A percentile compares a stretch with the other conserved stretches of the same genome.
Conservation (phyloP, 2,329 filamentous ascomycete genomes). For the Aspergillus alliaceus region DNA sequence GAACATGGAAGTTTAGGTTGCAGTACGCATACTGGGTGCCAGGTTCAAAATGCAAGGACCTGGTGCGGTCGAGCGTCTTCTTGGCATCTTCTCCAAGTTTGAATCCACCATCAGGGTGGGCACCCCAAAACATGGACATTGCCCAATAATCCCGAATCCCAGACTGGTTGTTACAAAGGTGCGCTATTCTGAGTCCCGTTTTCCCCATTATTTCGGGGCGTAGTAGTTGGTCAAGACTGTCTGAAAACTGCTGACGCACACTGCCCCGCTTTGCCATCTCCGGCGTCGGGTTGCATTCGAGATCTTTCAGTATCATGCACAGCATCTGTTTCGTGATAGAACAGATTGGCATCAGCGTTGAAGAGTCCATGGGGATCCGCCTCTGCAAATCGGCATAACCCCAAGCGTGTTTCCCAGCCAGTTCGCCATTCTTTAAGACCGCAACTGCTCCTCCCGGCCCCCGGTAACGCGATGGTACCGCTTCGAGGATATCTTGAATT, state of each 20-base stretch:
- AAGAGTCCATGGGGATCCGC: conserved; percentile 35
- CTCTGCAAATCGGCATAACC: conserved; percentile 46
- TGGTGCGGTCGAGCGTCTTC: conserved; percentile 31
- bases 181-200: conserved; percentile 35
- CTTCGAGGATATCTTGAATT: conserved; percentile 17
- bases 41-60: conserved; percentile 44
- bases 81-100: conserved; percentile 32
- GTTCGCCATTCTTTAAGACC: conserved; percentile 44
- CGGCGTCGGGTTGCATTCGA: conserved; percentile 35
- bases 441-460: conserved; percentile 47
- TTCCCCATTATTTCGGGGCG: conserved; percentile 22
- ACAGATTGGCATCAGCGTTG: conserved; percentile 46
- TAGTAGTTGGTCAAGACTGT: conserved; percentile 26
- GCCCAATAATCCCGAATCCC: conserved; percentile 51
- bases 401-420: conserved; percentile 42
- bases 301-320: conserved; percentile 37
- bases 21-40: conserved; percentile 47
- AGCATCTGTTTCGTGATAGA: conserved; percentile 51
- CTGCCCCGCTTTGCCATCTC: conserved; percentile 28
- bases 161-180: conserved; percentile 45
- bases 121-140: conserved; percentile 45
- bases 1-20: conserved; percentile 46
- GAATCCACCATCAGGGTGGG: conserved; percentile 41
- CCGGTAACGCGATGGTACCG: conserved; percentile 24
- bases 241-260: conserved; percentile 31